phyloP scores from a whole-genome alignment of 192 early-diverging fungal species.

The Podila minutissima region DNA sequence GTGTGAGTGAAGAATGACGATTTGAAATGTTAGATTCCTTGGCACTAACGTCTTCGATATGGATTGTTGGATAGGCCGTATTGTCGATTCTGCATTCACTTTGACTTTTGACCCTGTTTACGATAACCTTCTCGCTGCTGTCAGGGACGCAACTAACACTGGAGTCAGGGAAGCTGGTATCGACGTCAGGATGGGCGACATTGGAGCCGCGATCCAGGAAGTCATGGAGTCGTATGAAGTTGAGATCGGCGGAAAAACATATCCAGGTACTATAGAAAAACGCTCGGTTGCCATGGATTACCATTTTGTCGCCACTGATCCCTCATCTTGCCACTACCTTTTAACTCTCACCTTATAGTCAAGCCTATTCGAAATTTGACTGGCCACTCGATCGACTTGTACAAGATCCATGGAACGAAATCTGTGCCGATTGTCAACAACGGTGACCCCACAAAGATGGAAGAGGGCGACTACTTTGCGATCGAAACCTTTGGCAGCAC shows the following conservation, averaged over 20 bases:
- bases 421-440: constrained; percentile 94
- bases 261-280: constrained; percentile 61
- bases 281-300: too few species aligned
- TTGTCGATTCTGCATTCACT: constrained; percentile 96
- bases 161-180: constrained; percentile 95
- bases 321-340: neutral
- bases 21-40: neutral
- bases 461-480: constrained; percentile 93
- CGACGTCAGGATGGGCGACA: constrained; percentile 92
- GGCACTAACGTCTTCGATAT: neutral
- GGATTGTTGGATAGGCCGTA: constrained; percentile 65
- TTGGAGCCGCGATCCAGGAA: constrained; percentile 96
- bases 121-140: constrained; percentile 86
- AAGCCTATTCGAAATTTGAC: constrained; percentile 96
- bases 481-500: constrained; percentile 99
- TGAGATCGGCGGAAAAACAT: constrained; percentile 90
- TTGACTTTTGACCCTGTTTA: constrained; percentile 92
- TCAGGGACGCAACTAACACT: constrained; percentile 95
- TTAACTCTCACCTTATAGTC: constrained; percentile 54
- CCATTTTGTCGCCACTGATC: too few species aligned
- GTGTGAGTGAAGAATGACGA: neutral
- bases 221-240: constrained; percentile 99
- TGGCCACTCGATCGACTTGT: constrained; percentile 93
- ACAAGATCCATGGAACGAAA: constrained; percentile 94
- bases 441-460: constrained; percentile 90